Conservation (phyloP, 2,329 filamentous ascomycete species). For the Fusarium tanahbumbuense region DNA sequence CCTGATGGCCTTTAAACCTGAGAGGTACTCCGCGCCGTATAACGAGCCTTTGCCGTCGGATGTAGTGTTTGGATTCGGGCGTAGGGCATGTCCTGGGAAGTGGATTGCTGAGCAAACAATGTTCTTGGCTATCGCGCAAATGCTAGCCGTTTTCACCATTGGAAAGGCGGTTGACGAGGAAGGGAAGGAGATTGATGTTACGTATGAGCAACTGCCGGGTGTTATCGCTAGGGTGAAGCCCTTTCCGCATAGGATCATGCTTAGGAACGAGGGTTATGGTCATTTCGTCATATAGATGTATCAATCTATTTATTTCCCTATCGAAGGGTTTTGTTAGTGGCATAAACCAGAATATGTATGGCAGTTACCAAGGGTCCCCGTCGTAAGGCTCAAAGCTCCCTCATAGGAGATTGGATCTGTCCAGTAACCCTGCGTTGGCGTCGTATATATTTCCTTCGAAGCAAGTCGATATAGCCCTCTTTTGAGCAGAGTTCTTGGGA, state of each 20-base stretch:
- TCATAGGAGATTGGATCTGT: background rate
- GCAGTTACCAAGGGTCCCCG: background rate
- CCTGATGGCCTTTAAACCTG: conserved; percentile 50
- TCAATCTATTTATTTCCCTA: background rate
- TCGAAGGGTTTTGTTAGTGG: background rate
- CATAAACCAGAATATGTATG: background rate
- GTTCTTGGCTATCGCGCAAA: conserved; percentile 53
- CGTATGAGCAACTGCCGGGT: conserved; percentile 14
- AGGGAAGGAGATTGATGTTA: conserved; percentile 50
- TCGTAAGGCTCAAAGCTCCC: background rate
- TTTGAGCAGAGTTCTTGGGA: background rate
- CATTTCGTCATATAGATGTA: background rate
- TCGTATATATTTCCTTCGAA: background rate
- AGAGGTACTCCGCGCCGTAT: conserved; percentile 8
- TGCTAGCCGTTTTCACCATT: conserved; percentile 60
- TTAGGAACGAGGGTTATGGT: background rate
- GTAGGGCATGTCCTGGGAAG: conserved; percentile 51
- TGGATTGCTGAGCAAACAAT: conserved; percentile 49
- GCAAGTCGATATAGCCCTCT: background rate
- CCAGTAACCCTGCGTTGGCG: background rate
- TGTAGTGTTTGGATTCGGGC: conserved; percentile 52
- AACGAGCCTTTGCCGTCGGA: conserved; percentile 47
- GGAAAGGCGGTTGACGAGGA: conserved; percentile 38
- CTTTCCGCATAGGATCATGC: background rate
- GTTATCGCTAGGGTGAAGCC: conserved; percentile 22